Base-by-base conservation (phyloP, 257 asterid genomes). In the Galeopsis tetrahit region DNA sequence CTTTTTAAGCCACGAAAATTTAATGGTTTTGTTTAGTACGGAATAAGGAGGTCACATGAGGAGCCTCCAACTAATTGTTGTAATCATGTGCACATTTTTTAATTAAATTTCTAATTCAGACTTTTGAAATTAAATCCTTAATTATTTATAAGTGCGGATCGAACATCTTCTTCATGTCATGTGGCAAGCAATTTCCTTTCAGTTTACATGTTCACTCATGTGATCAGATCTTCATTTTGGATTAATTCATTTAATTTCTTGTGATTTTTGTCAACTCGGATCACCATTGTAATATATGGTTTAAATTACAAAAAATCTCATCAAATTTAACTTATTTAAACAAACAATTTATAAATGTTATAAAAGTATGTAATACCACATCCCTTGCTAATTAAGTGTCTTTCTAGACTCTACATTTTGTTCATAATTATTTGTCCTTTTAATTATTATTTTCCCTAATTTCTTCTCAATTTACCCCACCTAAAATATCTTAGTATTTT, bases 11-110 rank as follows among this genome's bases (percentile, higher is more conserved):
- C 74, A 63, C 66, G 36, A 59, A 77, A 28, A 36, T 71, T 17
- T 49, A 35, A 61, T 64, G 36, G 56, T 48, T 14, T 43, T 71
- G 48, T 66, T 21, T 66, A 61, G 14, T 66, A 66, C 11, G 70
- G 78, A 73, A 68, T 77, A 72, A 84, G 84, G 76, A 64, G 75
- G 7, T 69, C 86, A 83, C 85, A 80, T 78, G 84, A 78, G 66
- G 34, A 65, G 63, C 35, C 6, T 43, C 1, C 43, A 38, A 38
- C 40, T 68, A 68, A 72, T 56, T 69, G 70, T 63, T 56, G 34
- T 39, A 48, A 61, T 73, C 75, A 73, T 64, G 77, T 66, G 82
- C 68, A 48, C 59, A 38, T 17, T 14, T 46, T 46, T n/a, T 48
- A 48, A 10, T 3, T n/a, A 51, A 51, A 53, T 46, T 43, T 43